Evolutionary conservation across 208 protist genomes (phyloP), one percentile per base, ranked within the genome.

Genomic region (Crithidia bombi): DNA sequence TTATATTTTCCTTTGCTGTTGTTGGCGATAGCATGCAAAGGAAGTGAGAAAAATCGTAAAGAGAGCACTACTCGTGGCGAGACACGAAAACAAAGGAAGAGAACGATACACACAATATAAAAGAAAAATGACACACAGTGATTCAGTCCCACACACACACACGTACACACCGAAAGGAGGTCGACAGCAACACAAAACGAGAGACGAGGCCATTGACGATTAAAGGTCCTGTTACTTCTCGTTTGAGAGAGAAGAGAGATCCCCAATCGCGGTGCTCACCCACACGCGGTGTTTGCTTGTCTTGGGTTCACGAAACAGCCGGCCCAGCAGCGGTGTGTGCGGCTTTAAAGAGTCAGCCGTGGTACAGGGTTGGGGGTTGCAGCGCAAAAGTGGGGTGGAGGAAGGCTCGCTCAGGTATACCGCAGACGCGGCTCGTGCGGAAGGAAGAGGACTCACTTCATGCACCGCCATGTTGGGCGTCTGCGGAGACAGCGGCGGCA

Each of bases 261-360:
- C 35, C 14, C 7, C 28, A 23, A 44, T 10, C 17, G 25, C 1
- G 14, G 58, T 56, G 56, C 35, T 46, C 25, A 63, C 55, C 56
- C 66, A 72, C 11, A 65, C 21, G 32, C 66, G 30, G 55, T 38
- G 25, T 56, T 23, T 50, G 25, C 39, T 19, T 25, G 21, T 39
- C 25, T 64, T 64, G 0, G 66, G 46, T 46, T 64, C 66, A 10
- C 44, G 38, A 33, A 64, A 72, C 33, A 72, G 57, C 3, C 55
- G 66, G 12, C 51, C 43, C 28, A 72, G 36, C 41, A 65, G 35
- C 17, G 55, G 55, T 5, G 47, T 51, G 17, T 56, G 56, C 46
- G 23, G 55, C 46, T 21, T n/a, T 15, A n/a, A 23, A 6, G 50
- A 47, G 6, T 54, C 39, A 12, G 32, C n/a, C 54, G 5, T 10